Evolutionary conservation across 352 stramenopile species (phyloP), one percentile per base, ranked within the genome.

Genomic region (Phytophthora pistaciae): DNA sequence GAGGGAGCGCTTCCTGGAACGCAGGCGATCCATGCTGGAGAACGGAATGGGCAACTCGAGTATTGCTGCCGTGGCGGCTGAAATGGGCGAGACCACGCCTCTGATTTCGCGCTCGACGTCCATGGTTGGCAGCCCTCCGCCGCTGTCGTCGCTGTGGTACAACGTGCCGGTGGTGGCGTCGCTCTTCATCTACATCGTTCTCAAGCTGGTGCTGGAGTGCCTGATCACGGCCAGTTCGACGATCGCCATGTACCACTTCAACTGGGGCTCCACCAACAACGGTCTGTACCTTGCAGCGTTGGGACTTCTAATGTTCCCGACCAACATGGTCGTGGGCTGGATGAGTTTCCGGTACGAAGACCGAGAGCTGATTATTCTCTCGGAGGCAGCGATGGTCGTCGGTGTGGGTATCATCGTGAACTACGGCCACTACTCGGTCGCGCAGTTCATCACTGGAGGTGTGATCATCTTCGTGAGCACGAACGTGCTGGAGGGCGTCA

Each of bases 401-500:
- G 94, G 95, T 16, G 87, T 98, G n/a, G 74, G 88, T 23, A 82
- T 91, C 7, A 97, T 98, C 54, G 78, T 98, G 33, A 85, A 81
- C 46, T 98, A 98, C 66, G 77, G 77, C 2, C 60, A 88, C 53
- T 98, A 98, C 79, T 90, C 86, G 18, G 72, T 91, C 21, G 56
- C 78, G 16, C 91, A 98, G 70, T 98, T 98, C 60, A 80, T 98
- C 20, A 61, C 83, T 6, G 92, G 89, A 52, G 89, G 90, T 18
- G 73, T 98, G 56, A 83, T 97, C 66, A 96, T 98, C 66, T 98
- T 98, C 79, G 84, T 98, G 29, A 91, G 90, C 29, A 97, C 90
- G 23, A 98, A 98, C 78, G 90, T 97, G 16, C 89, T 98, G 66
- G 94, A 98, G 76, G 92, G 92, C 23, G 92, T 99, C 31, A 97